Evolutionary conservation across 129 eudicot species (phyloP), one percentile per base, ranked within the genome.

Genomic region (Sambucus nigra): DNA sequence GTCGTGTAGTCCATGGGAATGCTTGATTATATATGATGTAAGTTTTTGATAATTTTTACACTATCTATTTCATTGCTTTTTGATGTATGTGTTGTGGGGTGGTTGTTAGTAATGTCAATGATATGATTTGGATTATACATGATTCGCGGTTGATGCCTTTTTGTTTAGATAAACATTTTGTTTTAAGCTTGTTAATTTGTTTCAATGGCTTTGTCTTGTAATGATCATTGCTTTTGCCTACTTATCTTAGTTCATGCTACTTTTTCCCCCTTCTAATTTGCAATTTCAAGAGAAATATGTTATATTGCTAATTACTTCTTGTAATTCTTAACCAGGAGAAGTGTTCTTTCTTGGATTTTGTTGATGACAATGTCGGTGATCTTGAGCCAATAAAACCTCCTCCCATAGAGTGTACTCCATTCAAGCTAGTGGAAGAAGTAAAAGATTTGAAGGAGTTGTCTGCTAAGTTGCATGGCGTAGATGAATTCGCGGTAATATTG

Each of bases 371-470:
- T 22, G 63, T 69, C 20, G 64, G 67, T 38, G 54, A 40, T 60
- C 60, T 57, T 59, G 79, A 73, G 72, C 94, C 83, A 41, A 62
- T 60, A 35, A 72, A 82, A 59, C 94, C 99, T 24, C 75, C 72
- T 64, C 84, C 99, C 7, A 39, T 82, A 15, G 87, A 79, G 72
- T 59, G 63, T 62, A 79, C 94, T 39, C 87, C 99, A 7, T 86
- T 79, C 63, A 86, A 77, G 69, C 75, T 73, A 22, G 78, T 92
- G 49, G 87, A 82, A 64, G 94, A 82, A 12, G 85, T 86, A 35
- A 82, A 80, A 59, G 95, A 75, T 65, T 58, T 92, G 80, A 92
- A 92, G 74, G 82, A 76, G 68, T 56, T 92, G 56, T 84, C 95
- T 50, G 71, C 71, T 25, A 86, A 72, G 53, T 68, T 92, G 53